phyloP scores from a whole-genome alignment of 2,329 filamentous ascomycete species.

The Podosphaera aphanis region DNA sequence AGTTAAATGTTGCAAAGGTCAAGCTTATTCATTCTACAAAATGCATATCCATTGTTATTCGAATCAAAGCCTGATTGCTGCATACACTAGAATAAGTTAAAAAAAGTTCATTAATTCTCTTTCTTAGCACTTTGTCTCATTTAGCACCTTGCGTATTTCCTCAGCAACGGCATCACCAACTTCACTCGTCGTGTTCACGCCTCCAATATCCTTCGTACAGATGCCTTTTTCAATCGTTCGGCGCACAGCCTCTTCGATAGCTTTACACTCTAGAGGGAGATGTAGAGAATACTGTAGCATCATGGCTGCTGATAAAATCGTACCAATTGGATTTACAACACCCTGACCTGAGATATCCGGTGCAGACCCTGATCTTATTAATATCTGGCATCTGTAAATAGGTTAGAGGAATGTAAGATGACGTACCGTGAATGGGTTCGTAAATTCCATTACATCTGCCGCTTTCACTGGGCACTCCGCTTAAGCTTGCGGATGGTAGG shows the following conservation, averaged over 20 bases:
- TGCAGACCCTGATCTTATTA: conserved; percentile 35
- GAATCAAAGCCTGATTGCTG: no score
- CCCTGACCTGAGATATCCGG: conserved; percentile 84
- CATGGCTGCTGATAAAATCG: conserved; percentile 82
- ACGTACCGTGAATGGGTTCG: conserved; percentile 79
- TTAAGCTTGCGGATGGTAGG: conserved; percentile 68
- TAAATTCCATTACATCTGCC: conserved; percentile 80
- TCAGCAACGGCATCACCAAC: conserved; percentile 64
- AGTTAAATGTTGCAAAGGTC: no score
- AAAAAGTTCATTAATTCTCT: conserved; percentile 4
- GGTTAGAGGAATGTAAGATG: not conserved
- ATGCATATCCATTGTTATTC: no score
- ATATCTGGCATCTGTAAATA: not conserved
- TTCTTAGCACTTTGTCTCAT: conserved; percentile 10
- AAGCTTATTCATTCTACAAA: no score
- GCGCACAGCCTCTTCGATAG: conserved; percentile 61
- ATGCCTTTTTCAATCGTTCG: conserved; percentile 58
- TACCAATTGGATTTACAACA: conserved; percentile 79
- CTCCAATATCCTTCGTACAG: conserved; percentile 67
- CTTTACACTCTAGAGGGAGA: conserved; percentile 50
- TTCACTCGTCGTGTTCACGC: conserved; percentile 46
- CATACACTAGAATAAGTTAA: no score
- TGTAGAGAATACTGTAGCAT: conserved; percentile 84
- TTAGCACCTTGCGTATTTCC: conserved; percentile 46
- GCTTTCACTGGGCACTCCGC: conserved; percentile 67